Evolutionary conservation across 2,329 filamentous ascomycete species (phyloP), one percentile per base, ranked within the genome.

Genomic region (Trichoderma asperellum): DNA sequence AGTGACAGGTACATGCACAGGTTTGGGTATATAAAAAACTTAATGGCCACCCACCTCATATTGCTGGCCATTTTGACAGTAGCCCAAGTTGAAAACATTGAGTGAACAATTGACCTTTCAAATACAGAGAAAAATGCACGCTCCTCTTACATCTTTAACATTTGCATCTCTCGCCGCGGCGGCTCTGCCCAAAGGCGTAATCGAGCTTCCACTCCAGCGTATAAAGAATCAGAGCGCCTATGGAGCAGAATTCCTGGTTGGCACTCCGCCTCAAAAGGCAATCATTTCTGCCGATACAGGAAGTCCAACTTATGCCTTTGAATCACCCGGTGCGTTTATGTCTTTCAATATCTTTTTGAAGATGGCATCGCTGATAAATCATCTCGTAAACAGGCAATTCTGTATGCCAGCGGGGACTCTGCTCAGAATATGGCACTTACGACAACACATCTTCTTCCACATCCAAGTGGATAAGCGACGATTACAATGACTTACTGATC

Each of bases 141-240:
- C 47, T 10, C 53, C 63, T 4, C 52, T 66, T 27, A 34, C 43
- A n/a, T 52, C 59, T 5, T 37, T 63, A 21, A 47, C 60, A 34
- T 35, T 66, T 4, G 63, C 62, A 24, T 57, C 70, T 16, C 52
- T 63, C 14, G 68, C 68, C 4, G 47, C 58, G 2, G 55, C 67
- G 2, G 35, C 60, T 34, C 37, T 70, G 10, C 67, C 62, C 8
- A 34, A 65, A n/a, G 71, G 71, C 11, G 68, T 71, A 5, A 57
- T 68, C 16, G 52, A 69, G 21, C 47, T 68, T 14, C 71, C 71
- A 2, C 60, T 71, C 43, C 57, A 60, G 52, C 62, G 71, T 55
- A 70, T 66, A 43, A 72, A 69, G 59, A 68, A 71, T 18, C 64
- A 72, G 40, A 60, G 18, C 7, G 71, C 71, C 14, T 72, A 72